phyloP scores from a whole-genome alignment of 495 filamentous ascomycete genomes.

The Aspergillus indologenus region DNA sequence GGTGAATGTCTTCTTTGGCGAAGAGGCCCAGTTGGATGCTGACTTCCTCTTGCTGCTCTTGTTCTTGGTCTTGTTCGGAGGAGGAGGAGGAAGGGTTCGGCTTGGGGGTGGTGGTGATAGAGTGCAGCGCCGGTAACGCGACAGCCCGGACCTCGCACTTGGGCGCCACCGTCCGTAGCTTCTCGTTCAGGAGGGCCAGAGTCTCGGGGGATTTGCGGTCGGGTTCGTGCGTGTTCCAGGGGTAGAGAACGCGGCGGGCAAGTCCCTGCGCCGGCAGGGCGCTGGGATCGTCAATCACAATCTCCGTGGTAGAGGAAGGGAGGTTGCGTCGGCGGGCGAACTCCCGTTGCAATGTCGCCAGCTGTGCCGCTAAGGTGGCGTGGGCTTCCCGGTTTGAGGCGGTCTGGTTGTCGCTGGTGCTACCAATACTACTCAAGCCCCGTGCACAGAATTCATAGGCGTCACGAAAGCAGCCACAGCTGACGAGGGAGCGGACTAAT shows the following conservation, averaged over 20 bases:
- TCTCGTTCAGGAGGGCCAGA: constrained; percentile 62
- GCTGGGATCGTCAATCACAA: constrained; percentile 43
- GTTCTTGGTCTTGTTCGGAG: constrained; percentile 19
- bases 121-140: constrained; percentile 65
- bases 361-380: constrained; percentile 23
- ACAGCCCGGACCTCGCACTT: constrained; percentile 68
- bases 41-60: constrained; percentile 23
- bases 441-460: constrained; percentile 63
- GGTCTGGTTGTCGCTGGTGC: constrained; percentile 23
- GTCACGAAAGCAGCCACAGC: constrained; percentile 68
- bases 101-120: constrained; percentile 34
- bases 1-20: constrained; percentile 73
- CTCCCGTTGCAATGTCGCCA: constrained; percentile 27
- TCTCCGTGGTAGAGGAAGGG: not conserved
- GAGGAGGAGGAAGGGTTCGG: constrained; percentile 19
- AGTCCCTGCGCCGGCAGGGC: constrained; percentile 66
- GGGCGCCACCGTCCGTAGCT: constrained; percentile 63
- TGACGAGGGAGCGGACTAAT: constrained; percentile 55
- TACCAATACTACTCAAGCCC: constrained; percentile 25
- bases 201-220: constrained; percentile 72
- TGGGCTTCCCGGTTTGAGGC: constrained; percentile 9
- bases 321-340: constrained; percentile 37
- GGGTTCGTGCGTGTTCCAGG: constrained; percentile 89
- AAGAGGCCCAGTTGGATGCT: constrained; percentile 82
- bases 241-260: constrained; percentile 84